Base-by-base conservation (phyloP, 805 yeast genomes). In the Cyberlindnera mrakii region DNA sequence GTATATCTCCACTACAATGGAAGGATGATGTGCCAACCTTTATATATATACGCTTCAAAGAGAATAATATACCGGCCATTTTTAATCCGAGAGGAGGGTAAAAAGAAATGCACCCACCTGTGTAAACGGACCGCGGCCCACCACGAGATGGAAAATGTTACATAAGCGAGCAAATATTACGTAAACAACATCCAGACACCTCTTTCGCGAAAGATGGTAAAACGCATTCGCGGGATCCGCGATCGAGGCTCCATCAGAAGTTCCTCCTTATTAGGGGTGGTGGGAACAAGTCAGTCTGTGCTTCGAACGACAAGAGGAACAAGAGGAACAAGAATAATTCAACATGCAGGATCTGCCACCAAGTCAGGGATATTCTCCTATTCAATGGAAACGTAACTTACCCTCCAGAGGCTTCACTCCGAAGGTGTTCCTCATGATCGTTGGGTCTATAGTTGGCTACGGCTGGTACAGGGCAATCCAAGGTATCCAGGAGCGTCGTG, bases 391-490 rank as follows among this genome's bases (percentile, higher is more conserved):
- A 67, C 77, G 95, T 62, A 82, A 86, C 63, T 66, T 87, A 39
- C 96, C 96, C 19, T 68, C 91, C 3, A 72, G 96, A 53, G 96
- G 96, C 3, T 86, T 86, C 68, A 71, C 91, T 45, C 93, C 95
- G 14, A 67, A 78, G 35, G 70, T 85, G 35, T 86, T 82, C 68
- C 72, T 86, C 47, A 77, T 77, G 59, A 77, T 82, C 31, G 62
- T 85, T 46, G 68, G 78, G 33, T 85, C 78, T 9, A 57, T 82
- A 59, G 75, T 85, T 61, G 71, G 78, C 3, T 83, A 79, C 58
- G 95, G 95, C 10, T 83, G 82, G 68, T 83, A 82, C 64, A 69
- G 73, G 52, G 70, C 78, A 45, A 72, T 74, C 54, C 68, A 74
- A 47, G 89, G 88, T 34, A 82, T 82, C 50, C 76, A 83, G 48